These are phyloP conservation scores for Arthrobotrys megalospora DNA, from an alignment of 2,329 filamentous ascomycete species.

Conservation along the genomic window DNA sequence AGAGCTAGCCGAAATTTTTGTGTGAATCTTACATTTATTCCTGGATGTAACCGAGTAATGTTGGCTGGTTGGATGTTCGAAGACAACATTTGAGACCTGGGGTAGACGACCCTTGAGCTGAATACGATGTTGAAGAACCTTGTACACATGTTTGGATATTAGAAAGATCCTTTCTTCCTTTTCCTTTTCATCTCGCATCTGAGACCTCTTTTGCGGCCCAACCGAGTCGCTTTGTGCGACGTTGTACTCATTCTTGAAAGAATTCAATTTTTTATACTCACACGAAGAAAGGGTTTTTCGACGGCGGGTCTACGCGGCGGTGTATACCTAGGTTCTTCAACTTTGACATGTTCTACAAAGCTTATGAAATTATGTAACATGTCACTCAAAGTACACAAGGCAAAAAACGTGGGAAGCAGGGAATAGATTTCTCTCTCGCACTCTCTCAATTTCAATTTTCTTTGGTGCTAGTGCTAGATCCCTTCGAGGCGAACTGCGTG, in stretches of 20 bases:
- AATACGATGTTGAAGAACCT: constrained; percentile 22
- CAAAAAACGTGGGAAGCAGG: constrained; percentile 47
- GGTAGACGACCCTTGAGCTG: constrained; percentile 13
- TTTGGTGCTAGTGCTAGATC: constrained; percentile 4
- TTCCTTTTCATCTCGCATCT: constrained; percentile 1
- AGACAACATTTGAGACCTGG: constrained; percentile 22
- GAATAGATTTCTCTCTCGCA: constrained; percentile 12
- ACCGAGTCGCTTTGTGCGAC: constrained; percentile 13
- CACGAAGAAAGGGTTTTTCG: constrained; percentile 16
- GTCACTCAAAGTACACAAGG: constrained; percentile 15
- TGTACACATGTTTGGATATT: constrained; percentile 13
- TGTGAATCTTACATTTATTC: constrained; percentile 29
- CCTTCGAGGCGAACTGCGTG: constrained; percentile 36
- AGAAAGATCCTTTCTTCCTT: background rate
- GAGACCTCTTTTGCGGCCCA: constrained; percentile 10
- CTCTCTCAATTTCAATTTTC: too few relatives aligned
- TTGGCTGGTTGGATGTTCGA: constrained; percentile 23
- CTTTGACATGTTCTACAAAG: background rate
- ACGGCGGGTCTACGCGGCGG: background rate
- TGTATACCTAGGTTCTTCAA: background rate
- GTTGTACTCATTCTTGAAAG: background rate
- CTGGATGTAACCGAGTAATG: constrained; percentile 18
- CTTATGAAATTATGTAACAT: constrained; percentile 20
- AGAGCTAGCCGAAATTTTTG: constrained; percentile 8
- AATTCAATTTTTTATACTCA: constrained; percentile 6